Percentiles rank a stretch among this genome's conserved stretches.
Evolutionary conservation across 2,329 filamentous ascomycete species (phyloP).

Genomic region (Aspergillus ochraceus): DNA sequence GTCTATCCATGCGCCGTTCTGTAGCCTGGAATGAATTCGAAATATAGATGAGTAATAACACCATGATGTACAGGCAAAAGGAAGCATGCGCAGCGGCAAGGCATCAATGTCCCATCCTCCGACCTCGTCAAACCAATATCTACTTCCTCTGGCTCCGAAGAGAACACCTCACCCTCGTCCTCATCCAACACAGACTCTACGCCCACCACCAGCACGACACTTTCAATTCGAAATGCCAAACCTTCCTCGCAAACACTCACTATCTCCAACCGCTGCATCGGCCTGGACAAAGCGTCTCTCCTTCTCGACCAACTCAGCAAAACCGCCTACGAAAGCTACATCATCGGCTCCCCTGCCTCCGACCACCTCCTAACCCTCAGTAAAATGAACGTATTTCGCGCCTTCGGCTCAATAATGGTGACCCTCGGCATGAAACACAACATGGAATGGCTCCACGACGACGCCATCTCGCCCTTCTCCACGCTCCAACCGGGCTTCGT

Average conservation of each 20-base stretch:
- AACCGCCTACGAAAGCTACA: conserved; percentile 24
- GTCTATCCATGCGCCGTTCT: neutral
- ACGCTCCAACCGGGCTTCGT: conserved; percentile 8
- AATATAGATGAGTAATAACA: neutral
- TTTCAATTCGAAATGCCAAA: neutral
- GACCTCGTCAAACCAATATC: neutral
- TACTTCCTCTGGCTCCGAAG: neutral
- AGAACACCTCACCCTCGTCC: neutral
- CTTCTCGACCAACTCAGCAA: conserved; percentile 19
- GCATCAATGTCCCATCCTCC: neutral
- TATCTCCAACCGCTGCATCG: conserved; percentile 2
- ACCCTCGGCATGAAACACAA: conserved; percentile 23
- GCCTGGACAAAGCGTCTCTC: neutral
- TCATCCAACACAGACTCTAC: neutral
- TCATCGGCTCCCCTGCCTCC: conserved; percentile 21
- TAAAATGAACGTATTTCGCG: conserved; percentile 39
- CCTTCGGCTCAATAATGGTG: conserved; percentile 28
- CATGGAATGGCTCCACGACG: conserved; percentile 26
- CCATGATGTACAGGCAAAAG: conserved; percentile 18
- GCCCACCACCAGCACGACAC: neutral
- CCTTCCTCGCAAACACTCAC: neutral
- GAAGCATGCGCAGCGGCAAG: conserved; percentile 10
- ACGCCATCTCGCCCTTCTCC: conserved; percentile 30
- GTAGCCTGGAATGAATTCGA: neutral
- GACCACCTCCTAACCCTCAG: conserved; percentile 36